Conservation (phyloP, 2,329 filamentous ascomycete genomes). For the Aspergillus pseudonomiae region DNA sequence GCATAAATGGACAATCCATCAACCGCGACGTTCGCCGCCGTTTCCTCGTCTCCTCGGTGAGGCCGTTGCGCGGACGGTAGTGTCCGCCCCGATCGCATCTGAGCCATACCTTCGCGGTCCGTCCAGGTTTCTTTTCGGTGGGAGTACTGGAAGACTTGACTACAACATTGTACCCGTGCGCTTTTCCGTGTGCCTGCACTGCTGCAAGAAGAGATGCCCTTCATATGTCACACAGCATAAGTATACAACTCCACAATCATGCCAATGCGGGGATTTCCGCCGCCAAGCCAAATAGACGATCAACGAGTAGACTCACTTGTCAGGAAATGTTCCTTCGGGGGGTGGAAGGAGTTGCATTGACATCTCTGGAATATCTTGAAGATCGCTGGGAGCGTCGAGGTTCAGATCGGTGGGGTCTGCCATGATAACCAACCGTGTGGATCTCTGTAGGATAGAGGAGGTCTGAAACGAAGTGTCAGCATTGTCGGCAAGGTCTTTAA, state of each 20-base stretch:
- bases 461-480: slow-evolving; percentile 27
- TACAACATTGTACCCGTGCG: slow-evolving; percentile 49
- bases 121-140: slow-evolving; percentile 49
- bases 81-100: slow-evolving; percentile 50
- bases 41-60: slow-evolving; percentile 50
- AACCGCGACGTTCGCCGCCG: slow-evolving; percentile 47
- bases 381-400: slow-evolving; percentile 49
- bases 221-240: neutral
- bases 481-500: slow-evolving; percentile 14
- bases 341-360: slow-evolving; percentile 46
- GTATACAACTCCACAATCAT: neutral
- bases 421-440: slow-evolving; percentile 34
- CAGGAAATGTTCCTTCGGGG: slow-evolving; percentile 48
- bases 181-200: slow-evolving; percentile 46
- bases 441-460: slow-evolving; percentile 14
- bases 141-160: slow-evolving; percentile 51
- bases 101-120: slow-evolving; percentile 49
- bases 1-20: slow-evolving; percentile 50
- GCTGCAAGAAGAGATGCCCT: slow-evolving; percentile 43
- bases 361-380: slow-evolving; percentile 49
- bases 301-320: slow-evolving; percentile 35
- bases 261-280: neutral
- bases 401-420: slow-evolving; percentile 47
- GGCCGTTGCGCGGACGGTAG: slow-evolving; percentile 48
- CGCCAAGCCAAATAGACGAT: neutral